phyloP scores from a whole-genome alignment of 352 stramenopile species.

The Pythium rishiriense region DNA sequence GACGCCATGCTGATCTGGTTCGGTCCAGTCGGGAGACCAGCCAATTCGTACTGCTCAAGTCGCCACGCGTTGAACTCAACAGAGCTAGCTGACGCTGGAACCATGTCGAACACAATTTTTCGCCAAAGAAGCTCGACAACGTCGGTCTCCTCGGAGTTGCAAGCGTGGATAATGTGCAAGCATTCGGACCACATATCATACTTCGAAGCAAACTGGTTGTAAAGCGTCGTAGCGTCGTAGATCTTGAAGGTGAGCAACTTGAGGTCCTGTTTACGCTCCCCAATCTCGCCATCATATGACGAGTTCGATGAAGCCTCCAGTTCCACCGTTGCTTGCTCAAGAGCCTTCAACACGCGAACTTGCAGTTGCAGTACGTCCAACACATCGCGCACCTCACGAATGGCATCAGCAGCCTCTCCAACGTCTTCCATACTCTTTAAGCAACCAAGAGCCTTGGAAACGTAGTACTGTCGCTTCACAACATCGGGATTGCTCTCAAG shows the following conservation, averaged over 20 bases:
- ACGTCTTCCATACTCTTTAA: constrained; percentile 80
- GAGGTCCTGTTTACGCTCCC: constrained; percentile 56
- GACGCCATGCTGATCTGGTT: constrained; percentile 19
- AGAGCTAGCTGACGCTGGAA: constrained; percentile 63
- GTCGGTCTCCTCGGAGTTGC: constrained; percentile 79
- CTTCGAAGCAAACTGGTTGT: constrained; percentile 86
- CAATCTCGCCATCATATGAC: constrained; percentile 44
- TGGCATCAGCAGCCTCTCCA: constrained; percentile 64
- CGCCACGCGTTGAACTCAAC: constrained; percentile 78
- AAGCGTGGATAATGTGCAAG: constrained; percentile 83
- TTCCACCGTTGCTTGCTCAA: constrained; percentile 71
- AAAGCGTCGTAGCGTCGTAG: constrained; percentile 77
- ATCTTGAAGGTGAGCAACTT: constrained; percentile 75
- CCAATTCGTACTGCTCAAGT: constrained; percentile 58
- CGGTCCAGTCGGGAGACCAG: constrained; percentile 38
- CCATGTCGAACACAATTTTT: constrained; percentile 75
- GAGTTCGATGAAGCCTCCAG: constrained; percentile 43
- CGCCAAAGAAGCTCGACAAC: constrained; percentile 65
- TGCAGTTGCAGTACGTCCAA: constrained; percentile 83
- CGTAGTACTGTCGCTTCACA: constrained; percentile 80
- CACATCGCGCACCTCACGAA: constrained; percentile 79
- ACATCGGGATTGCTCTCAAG: constrained; percentile 71
- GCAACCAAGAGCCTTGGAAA: constrained; percentile 75
- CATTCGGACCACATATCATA: constrained; percentile 88
- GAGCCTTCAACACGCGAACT: constrained; percentile 73